Conservation (phyloP, 2,329 filamentous ascomycete species). For the Ophiocordyceps polyrhachis-furcata region DNA sequence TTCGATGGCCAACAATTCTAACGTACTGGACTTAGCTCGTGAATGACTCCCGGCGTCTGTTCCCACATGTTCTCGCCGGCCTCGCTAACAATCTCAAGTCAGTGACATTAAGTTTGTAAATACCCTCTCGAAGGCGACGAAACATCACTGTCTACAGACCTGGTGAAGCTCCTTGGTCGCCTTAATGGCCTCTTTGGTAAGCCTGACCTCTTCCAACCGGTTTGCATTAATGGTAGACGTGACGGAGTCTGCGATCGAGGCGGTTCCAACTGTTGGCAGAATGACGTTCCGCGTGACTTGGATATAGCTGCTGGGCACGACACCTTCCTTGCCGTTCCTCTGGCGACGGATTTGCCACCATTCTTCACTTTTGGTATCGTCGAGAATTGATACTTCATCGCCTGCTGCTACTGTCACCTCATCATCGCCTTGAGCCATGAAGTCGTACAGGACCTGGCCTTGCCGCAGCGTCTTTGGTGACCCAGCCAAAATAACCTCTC, state of each 20-base stretch:
- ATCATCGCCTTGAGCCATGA: constrained; percentile 89
- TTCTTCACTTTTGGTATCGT: constrained; percentile 84
- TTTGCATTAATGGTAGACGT: constrained; percentile 60
- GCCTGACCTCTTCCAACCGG: constrained; percentile 59
- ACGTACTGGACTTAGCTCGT: constrained; percentile 54
- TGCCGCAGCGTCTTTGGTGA: constrained; percentile 54
- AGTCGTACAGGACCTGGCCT: constrained; percentile 81
- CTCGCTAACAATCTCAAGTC: constrained; percentile 51
- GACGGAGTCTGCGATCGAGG: constrained; percentile 28
- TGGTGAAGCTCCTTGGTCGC: constrained; percentile 36
- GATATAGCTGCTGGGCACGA: constrained; percentile 91
- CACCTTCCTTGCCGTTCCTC: constrained; percentile 85
- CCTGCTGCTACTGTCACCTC: constrained; percentile 82
- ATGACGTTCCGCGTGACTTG: constrained; percentile 58
- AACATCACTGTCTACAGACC: constrained; percentile 40
- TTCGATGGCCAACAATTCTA: neutral
- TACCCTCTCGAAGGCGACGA: constrained; percentile 18
- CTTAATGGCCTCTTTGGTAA: constrained; percentile 64
- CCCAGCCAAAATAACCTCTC: constrained; percentile 71
- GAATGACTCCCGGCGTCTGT: constrained; percentile 26
- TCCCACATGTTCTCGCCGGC: constrained; percentile 47
- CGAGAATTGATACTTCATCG: constrained; percentile 79
- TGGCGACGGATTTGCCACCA: constrained; percentile 93
- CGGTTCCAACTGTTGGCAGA: constrained; percentile 24
- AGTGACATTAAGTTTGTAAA: constrained; percentile 17